These are phyloP conservation scores for Nasturtium officinale DNA, from an alignment of 345 rosid species.

Conservation along the genomic window DNA sequence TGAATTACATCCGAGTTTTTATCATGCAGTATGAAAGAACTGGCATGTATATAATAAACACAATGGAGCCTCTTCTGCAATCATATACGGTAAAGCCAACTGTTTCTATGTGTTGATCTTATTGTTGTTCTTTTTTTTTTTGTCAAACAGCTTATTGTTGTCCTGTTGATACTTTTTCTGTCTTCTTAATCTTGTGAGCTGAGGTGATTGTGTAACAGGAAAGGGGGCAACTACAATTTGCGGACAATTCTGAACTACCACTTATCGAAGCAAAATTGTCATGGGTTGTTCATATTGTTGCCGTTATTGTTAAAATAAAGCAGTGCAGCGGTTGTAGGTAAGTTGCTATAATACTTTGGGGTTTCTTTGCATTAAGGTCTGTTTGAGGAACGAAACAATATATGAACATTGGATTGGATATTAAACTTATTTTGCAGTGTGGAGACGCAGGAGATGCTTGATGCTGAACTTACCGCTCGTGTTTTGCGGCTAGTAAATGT, in stretches of 20 bases:
- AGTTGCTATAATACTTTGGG: slow-evolving; percentile 16
- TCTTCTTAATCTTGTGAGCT: slow-evolving; percentile 14
- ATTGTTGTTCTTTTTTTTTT: slow-evolving; percentile 1
- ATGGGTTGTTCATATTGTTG: slow-evolving; percentile 96
- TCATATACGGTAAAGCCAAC: slow-evolving; percentile 72
- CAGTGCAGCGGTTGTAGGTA: slow-evolving; percentile 94
- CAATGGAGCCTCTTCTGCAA: slow-evolving; percentile 93
- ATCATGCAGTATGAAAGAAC: slow-evolving; percentile 85
- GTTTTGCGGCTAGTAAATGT: slow-evolving; percentile 88
- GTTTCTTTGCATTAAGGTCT: slow-evolving; percentile 24
- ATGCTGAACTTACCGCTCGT: slow-evolving; percentile 99
- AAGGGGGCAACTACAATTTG: slow-evolving; percentile 64
- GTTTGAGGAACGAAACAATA: slow-evolving; percentile 26
- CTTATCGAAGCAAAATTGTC: slow-evolving; percentile 93
- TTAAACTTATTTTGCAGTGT: slow-evolving; percentile 54
- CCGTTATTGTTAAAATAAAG: slow-evolving; percentile 86
- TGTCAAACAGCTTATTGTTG: not conserved
- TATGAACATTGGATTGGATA: slow-evolving; percentile 19
- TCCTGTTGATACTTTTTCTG: slow-evolving; percentile 7
- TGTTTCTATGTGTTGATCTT: slow-evolving; percentile 21
- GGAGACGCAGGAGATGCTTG: slow-evolving; percentile 96
- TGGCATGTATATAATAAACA: slow-evolving; percentile 77
- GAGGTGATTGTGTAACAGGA: slow-evolving; percentile 60
- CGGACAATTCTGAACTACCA: slow-evolving; percentile 71
- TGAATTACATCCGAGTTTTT: slow-evolving; percentile 23